phyloP scores from a whole-genome alignment of 768 basidiomycete genomes.

The Leccinum boreale region DNA sequence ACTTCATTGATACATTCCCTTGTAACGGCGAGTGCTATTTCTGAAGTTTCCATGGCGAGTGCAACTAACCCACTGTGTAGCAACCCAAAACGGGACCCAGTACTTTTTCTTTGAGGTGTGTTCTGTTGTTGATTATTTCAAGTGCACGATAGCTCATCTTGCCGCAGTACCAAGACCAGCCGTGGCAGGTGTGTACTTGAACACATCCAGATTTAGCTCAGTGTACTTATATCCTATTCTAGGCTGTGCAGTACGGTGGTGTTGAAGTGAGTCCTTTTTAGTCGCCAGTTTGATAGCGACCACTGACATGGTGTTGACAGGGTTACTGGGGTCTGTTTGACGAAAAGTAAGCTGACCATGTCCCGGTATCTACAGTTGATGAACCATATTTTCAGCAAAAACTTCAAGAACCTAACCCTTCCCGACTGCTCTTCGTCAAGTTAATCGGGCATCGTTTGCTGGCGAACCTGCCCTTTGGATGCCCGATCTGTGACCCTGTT shows the following conservation, averaged over 20 bases:
- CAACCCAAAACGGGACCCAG: constrained; percentile 73
- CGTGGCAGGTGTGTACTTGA: constrained; percentile 62
- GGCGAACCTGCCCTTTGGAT: not conserved
- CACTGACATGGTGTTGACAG: constrained; percentile 19
- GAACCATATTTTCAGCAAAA: constrained; percentile 43
- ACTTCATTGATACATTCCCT: constrained; percentile 81
- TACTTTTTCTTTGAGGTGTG: constrained; percentile 86
- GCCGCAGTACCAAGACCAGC: constrained; percentile 66
- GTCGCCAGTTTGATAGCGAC: constrained; percentile 1
- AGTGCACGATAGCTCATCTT: not conserved
- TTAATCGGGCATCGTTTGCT: not conserved
- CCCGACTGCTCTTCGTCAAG: constrained; percentile 44
- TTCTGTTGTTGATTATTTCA: constrained; percentile 1
- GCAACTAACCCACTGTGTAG: constrained; percentile 27
- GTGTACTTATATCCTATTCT: constrained; percentile 12
- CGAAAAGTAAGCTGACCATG: constrained; percentile 39
- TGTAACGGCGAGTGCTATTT: constrained; percentile 42
- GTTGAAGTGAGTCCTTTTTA: constrained; percentile 50
- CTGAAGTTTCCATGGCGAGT: not conserved
- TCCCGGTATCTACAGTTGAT: constrained; percentile 17
- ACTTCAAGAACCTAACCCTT: constrained; percentile 68
- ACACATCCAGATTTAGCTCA: not conserved
- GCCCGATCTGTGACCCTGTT: constrained; percentile 7
- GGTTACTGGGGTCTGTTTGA: constrained; percentile 70
- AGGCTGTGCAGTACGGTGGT: constrained; percentile 70